Base-by-base conservation (phyloP, 2,329 filamentous ascomycete genomes). In the Clonostachys chloroleuca region DNA sequence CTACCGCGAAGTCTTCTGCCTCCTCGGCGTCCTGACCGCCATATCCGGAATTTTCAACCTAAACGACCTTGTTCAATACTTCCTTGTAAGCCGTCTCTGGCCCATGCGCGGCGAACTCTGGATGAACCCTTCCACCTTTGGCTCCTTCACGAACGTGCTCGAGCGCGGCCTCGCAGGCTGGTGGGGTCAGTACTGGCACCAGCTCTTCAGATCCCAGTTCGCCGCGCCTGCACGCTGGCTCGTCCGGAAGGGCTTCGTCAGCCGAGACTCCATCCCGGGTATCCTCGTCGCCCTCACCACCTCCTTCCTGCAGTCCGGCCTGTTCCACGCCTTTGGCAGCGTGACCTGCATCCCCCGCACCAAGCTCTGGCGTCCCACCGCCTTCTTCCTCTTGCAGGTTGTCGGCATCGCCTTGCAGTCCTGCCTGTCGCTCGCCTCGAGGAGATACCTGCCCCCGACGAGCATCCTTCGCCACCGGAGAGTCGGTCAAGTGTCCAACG, bases 131-230 rank as follows among this genome's bases (percentile, higher is more conserved):
- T 66, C 78, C 33, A 69, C 78, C 5, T 75, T 83, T 49, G 85
- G 87, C 12, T 71, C 71, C 17, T 68, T 77, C 47, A 56, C 57
- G 1, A 66, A 72, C 24, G 72, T 92, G 3, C 65, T 84, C 12
- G 80, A 90, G 51, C 73, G 81, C 49, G 92, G 92, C 0, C 72
- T 96, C 3, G 76, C 80, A 1, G 92, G 91, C 1, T 87, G 86
- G 67, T 97, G 92, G 92, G 84, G 87, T 41, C 75, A 73, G 18
- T 92, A 83, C 77, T 96, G 92, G 92, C 92, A 97, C 64, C 92
- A 96, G 66, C 84, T 86, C 4, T 95, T 96, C 68, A 86, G 91
- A 1, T 77, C 83, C 47, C 82, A 80, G 3, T 91, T 92, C 59
- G 67, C 79, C 37, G 77, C 82, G 5, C 84, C 86, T 0, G 69